These are phyloP conservation scores for Botrytis paeoniae DNA, from an alignment of 2,329 filamentous ascomycete genomes.

Conservation along the genomic window DNA sequence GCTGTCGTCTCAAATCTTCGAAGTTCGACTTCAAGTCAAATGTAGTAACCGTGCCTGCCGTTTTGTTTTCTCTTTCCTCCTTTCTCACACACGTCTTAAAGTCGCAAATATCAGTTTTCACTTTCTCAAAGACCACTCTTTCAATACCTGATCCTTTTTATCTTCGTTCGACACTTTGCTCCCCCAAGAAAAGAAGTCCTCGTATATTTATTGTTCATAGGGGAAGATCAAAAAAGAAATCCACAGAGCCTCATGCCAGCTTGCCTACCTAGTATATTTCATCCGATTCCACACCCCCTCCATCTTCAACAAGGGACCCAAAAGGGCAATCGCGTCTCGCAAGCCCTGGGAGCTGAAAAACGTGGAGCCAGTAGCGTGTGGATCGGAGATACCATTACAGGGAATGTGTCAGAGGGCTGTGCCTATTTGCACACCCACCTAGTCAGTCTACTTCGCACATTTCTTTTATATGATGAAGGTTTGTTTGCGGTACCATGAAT, in stretches of 20 bases:
- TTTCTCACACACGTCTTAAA: neutral
- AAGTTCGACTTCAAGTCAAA: neutral
- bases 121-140: neutral
- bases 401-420: neutral
- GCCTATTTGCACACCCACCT: neutral
- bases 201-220: neutral
- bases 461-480: neutral
- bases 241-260: neutral
- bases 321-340: neutral
- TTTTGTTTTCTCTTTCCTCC: neutral
- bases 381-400: neutral
- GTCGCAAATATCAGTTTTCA: neutral
- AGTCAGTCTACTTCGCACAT: neutral
- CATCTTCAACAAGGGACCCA: neutral
- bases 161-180: neutral
- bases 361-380: neutral
- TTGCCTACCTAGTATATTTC: neutral
- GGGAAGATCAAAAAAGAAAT: neutral
- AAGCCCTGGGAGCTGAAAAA: constrained; percentile 5
- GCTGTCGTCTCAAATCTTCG: neutral
- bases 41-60: neutral
- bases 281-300: neutral
- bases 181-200: neutral
- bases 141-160: neutral
- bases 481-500: neutral